Evolutionary conservation across 306 rosid species (phyloP), one percentile per base, ranked within the genome.

Genomic region (Gastrolobium villosum): DNA sequence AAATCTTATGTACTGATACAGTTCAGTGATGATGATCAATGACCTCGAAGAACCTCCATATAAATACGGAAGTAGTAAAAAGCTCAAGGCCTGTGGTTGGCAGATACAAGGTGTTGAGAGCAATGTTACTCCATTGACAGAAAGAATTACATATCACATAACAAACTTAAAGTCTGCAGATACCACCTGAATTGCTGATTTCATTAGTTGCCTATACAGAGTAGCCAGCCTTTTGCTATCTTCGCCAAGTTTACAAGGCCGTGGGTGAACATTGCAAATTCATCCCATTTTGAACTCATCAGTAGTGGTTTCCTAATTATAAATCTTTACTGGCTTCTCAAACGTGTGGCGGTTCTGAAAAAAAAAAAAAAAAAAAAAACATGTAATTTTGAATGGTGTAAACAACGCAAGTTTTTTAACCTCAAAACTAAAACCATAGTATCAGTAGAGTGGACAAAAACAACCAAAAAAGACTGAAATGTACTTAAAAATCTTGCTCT

Each of bases 251-350:
- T 67, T 70, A 83, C 87, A 71, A 78, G 79, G 77, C 81, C 76
- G 34, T 56, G 56, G 76, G 80, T 66, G 76, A 76, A 76, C 55
- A 61, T 72, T 78, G 72, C 70, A 52, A 81, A 82, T 65, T 64
- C 91, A 80, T 78, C 86, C 75, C 80, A 50, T 3, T 45, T 65
- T 10, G 52, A 72, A 78, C 72, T 52, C 67, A 74, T 57, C 61
- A 31, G 73, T 71, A 62, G 7, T 53, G 50, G 52, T 77, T 61
- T 70, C 55, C 85, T 92, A 93, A 83, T 93, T 93, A 87, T 93
- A 93, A 64, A 93, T 93, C 86, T 87, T 93, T 56, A 93, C 94
- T 43, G 96, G 97, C 92, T 90, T 93, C 91, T 93, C 97, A 84
- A 70, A 90, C 0, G 92, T 80, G 88, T 89, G 97, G 7, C 97